Evolutionary conservation across 164 flowering plant genomes (phyloP).

Genomic region (Sextonia rubra): DNA sequence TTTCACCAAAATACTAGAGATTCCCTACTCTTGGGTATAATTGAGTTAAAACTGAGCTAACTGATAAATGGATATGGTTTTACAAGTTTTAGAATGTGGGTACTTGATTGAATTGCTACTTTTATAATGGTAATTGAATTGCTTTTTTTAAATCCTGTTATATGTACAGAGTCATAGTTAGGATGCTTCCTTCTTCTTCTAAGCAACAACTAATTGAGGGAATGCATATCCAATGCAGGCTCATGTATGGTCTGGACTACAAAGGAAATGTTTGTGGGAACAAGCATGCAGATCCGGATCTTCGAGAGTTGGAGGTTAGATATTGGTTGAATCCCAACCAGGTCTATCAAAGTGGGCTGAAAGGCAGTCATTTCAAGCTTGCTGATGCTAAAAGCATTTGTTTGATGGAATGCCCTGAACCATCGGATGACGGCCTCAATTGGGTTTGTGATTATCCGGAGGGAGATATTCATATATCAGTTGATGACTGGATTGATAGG

Average conservation of each 20-base stretch:
- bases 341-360: conserved; percentile 80
- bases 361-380: conserved; percentile 56
- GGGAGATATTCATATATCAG: conserved; percentile 62
- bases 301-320: conserved; percentile 67
- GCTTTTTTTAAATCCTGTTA: neutral
- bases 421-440: conserved; percentile 73
- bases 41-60: too few relatives aligned
- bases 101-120: too few relatives aligned
- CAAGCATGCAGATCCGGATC: conserved; percentile 71
- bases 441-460: conserved; percentile 99
- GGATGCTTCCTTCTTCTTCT: neutral
- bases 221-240: conserved; percentile 38
- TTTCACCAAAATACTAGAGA: too few relatives aligned
- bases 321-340: conserved; percentile 94
- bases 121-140: neutral
- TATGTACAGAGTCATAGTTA: neutral
- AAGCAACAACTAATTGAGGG: neutral
- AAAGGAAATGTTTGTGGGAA: conserved; percentile 91
- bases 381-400: conserved; percentile 79
- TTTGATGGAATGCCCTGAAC: conserved; percentile 83
- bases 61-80: too few relatives aligned
- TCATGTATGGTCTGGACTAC: conserved; percentile 88
- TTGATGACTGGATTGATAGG: conserved; percentile 84
- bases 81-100: too few relatives aligned
- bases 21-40: too few relatives aligned